Percentiles rank a stretch among this genome's conserved stretches.
These are phyloP conservation scores for Sporothrix inflata DNA, from an alignment of 2,329 filamentous ascomycete species.

Conservation along the genomic window DNA sequence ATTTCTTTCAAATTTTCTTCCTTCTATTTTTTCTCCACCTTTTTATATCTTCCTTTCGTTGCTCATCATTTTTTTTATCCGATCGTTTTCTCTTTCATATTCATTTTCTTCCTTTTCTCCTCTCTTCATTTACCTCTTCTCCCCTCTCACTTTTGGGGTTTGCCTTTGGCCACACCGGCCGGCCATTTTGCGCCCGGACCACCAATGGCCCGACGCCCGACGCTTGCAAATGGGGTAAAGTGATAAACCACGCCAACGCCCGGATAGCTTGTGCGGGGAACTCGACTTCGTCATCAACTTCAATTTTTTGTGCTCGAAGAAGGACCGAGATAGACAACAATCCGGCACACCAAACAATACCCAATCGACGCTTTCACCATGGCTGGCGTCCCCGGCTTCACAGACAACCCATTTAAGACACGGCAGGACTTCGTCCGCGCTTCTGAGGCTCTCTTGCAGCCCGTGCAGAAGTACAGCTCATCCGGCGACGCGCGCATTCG, in stretches of 20 bases:
- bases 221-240: background rate
- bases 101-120: background rate
- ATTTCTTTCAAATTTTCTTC: too few species aligned
- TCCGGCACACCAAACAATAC: background rate
- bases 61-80: too few species aligned
- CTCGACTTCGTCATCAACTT: background rate
- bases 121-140: background rate
- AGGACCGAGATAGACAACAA: background rate
- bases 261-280: background rate
- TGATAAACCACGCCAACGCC: background rate
- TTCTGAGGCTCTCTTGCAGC: background rate
- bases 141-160: background rate
- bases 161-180: background rate
- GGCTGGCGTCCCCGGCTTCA: background rate
- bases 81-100: too few species aligned
- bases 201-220: slow-evolving; percentile 1
- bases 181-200: background rate
- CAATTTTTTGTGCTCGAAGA: background rate
- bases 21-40: too few species aligned
- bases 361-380: background rate
- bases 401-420: background rate
- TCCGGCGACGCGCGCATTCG: slow-evolving; percentile 42
- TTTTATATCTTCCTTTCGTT: too few species aligned
- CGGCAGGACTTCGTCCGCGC: background rate
- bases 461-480: slow-evolving; percentile 39